Conservation (phyloP, 2,329 filamentous ascomycete genomes). For the Amauroascus niger region DNA sequence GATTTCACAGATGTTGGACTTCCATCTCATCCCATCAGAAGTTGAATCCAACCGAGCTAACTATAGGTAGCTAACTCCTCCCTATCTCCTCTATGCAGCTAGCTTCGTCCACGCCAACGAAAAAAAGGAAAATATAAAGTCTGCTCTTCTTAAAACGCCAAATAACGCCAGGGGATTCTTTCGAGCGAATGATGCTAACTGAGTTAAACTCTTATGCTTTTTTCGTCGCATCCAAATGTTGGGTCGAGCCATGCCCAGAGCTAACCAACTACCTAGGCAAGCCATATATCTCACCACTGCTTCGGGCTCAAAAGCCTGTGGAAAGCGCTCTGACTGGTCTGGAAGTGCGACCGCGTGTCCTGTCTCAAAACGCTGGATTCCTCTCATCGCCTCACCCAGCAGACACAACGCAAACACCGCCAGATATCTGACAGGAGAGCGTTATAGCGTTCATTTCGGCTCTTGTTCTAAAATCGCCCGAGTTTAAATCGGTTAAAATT, state of each 20-base stretch:
- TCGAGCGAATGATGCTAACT: no score
- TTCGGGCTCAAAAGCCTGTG: not conserved
- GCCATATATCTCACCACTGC: not conserved
- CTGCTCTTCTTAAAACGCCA: not conserved
- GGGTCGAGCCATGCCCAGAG: not conserved
- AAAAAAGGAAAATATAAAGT: not conserved
- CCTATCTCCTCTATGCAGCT: no score
- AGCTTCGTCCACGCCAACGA: not conserved
- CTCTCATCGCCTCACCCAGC: no score
- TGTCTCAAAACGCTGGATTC: not conserved
- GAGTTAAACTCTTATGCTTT: no score
- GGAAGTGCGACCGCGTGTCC: not conserved
- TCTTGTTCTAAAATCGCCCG: not conserved
- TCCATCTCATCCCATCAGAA: not conserved
- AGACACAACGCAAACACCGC: no score
- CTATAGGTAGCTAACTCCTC: no score
- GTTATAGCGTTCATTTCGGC: not conserved
- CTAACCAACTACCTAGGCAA: no score
- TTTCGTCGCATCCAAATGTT: not conserved
- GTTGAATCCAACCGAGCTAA: not conserved
- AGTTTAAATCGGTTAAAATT: constrained; percentile 6
- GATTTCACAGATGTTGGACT: not conserved
- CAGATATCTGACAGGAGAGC: not conserved
- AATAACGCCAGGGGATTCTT: not conserved
- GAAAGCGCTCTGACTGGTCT: not conserved